A percentile compares a stretch with the other conserved stretches of the same genome.
Conservation (phyloP, 108 stramenopile species). For the Cyclotella sp. region DNA sequence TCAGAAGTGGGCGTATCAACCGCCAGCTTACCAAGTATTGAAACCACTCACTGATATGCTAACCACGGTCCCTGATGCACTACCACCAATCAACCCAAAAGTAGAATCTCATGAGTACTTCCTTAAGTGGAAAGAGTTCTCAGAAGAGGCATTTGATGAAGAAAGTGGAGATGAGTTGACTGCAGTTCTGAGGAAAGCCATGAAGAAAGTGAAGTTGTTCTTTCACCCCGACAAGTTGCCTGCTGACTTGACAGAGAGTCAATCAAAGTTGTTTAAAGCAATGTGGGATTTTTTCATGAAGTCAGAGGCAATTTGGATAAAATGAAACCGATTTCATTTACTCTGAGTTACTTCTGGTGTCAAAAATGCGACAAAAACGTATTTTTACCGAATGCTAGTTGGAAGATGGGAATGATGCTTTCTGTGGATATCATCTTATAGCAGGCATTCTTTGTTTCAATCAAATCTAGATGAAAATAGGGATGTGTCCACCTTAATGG, state of each 20-base stretch:
- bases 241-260: slow-evolving; percentile 40
- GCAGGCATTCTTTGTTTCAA: too few relatives aligned
- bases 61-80: background rate
- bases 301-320: background rate
- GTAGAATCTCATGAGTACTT: slow-evolving; percentile 35
- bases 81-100: slow-evolving; percentile 19
- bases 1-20: slow-evolving; percentile 33
- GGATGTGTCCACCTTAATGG: too few relatives aligned
- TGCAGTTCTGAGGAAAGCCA: slow-evolving; percentile 21
- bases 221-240: slow-evolving; percentile 60
- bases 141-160: slow-evolving; percentile 38
- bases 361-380: too few relatives aligned
- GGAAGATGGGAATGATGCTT: too few relatives aligned
- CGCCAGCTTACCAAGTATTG: slow-evolving; percentile 2
- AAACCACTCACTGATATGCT: slow-evolving; percentile 7
- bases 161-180: slow-evolving; percentile 28
- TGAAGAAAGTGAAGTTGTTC: slow-evolving; percentile 46
- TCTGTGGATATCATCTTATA: too few relatives aligned
- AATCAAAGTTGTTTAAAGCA: slow-evolving; percentile 40
- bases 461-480: too few relatives aligned
- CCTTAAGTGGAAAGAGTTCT: slow-evolving; percentile 24
- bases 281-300: slow-evolving; percentile 51
- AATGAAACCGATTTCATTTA: background rate
- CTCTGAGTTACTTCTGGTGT: too few relatives aligned
- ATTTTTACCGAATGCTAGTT: too few relatives aligned